Evolutionary conservation across 345 rosid genomes (phyloP), one percentile per base, ranked within the genome.

Genomic region (Trapa bicornis): DNA sequence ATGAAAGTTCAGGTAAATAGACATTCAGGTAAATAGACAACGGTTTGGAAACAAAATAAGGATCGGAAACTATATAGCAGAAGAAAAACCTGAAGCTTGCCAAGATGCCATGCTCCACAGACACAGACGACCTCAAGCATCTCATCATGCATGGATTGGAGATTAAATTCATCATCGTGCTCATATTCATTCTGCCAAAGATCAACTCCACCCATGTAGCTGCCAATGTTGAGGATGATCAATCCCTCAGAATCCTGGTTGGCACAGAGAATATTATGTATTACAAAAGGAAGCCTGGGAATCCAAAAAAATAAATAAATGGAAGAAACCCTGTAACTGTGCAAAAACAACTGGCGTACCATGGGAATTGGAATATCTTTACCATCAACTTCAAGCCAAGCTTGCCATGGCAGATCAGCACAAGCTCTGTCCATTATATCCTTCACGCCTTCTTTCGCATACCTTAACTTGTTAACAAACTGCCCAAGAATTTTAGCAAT

Each of bases 141-240:
- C 73, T 85, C 82, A 79, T 89, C 96, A 67, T 89, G 91, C 89
- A 85, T 87, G 37, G 75, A 81, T 77, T 89, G 96, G 67, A 75
- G 76, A 60, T 79, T 81, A 73, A 89, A 87, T 69, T 80, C 82
- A 69, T 89, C 96, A 48, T 85, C 86, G 62, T 79, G 85, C 66
- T 89, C 91, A 66, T 78, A 83, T 61, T 87, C 96, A 62, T 89
- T 87, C 76, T 87, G 90, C 96, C 96, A 89, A 42, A 89, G 90
- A 81, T 89, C 87, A 68, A 89, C 92, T 73, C 96, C 96, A 29
- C 96, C 96, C 96, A 89, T 89, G 75, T 89, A 89, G 80, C 96
- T 89, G 68, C 92, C 82, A 72, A 89, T 89, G 78, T 89, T 89
- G 64, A 86, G 86, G 70, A 89, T 85, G 74, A 89, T 88, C 60